A percentile compares a stretch with the other conserved stretches of the same genome.
Conservation (phyloP, 352 stramenopile genomes). For the Pythium brachiatum region DNA sequence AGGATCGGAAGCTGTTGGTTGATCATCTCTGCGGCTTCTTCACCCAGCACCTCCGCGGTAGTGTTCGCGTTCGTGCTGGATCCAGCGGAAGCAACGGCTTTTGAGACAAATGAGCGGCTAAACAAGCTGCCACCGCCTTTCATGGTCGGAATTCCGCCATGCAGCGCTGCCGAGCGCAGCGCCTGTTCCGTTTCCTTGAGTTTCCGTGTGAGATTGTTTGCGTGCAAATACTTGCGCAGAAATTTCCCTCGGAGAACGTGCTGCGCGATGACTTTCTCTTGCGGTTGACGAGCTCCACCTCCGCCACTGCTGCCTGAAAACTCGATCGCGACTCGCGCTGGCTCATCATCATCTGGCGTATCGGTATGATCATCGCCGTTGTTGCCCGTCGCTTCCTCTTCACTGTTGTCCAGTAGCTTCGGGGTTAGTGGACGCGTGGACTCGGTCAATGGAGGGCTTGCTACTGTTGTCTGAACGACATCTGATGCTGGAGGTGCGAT, state of each 20-base stretch:
- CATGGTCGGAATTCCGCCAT: conserved; percentile 21
- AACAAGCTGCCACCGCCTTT: conserved; percentile 10
- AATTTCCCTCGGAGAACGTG: conserved; percentile 60
- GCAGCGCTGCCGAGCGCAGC: conserved; percentile 33
- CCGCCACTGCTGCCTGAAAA: conserved; percentile 25
- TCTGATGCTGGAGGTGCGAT: not conserved
- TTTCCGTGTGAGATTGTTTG: conserved; percentile 57
- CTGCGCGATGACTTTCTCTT: conserved; percentile 51
- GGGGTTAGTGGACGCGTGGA: not conserved
- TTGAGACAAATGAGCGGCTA: conserved; percentile 26
- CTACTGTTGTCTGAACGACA: not conserved
- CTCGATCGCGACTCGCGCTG: conserved; percentile 36
- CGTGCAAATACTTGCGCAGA: conserved; percentile 65
- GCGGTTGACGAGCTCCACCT: conserved; percentile 16
- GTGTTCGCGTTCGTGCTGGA: not conserved
- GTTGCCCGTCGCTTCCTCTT: not conserved
- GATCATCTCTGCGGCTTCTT: conserved; percentile 15
- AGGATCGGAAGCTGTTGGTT: conserved; percentile 31
- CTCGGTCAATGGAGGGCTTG: not conserved
- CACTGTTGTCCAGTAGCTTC: not conserved
- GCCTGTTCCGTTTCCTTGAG: conserved; percentile 62
- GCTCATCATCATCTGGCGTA: conserved; percentile 16
- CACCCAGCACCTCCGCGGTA: conserved; percentile 16
- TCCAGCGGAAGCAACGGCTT: not conserved
- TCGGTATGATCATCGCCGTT: conserved; percentile 3